Evolutionary conservation across 2,329 filamentous ascomycete species (phyloP).

Genomic region (Pseudogymnoascus sp.): DNA sequence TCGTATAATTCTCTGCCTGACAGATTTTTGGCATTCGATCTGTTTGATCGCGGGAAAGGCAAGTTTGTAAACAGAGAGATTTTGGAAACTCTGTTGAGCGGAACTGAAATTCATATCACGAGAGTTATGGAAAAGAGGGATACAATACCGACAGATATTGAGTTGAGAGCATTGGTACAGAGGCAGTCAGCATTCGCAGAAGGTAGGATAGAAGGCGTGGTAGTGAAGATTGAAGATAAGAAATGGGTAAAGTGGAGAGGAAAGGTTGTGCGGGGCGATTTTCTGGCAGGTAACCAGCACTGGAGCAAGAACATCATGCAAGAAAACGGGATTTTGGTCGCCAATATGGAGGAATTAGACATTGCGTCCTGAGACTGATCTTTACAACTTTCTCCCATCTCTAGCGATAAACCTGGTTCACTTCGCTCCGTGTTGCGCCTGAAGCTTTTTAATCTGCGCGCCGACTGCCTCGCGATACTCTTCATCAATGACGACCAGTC

Average conservation of each 20-base stretch:
- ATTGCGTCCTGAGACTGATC: neutral
- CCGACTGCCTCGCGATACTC: slow-evolving; percentile 26
- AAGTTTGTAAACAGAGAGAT: slow-evolving; percentile 7
- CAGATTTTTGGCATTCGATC: slow-evolving; percentile 19
- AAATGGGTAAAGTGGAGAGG: slow-evolving; percentile 15
- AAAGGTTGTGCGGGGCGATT: slow-evolving; percentile 19
- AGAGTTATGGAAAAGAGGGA: slow-evolving; percentile 1
- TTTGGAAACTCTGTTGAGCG: slow-evolving; percentile 2
- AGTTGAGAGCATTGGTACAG: slow-evolving; percentile 12
- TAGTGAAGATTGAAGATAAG: slow-evolving; percentile 17
- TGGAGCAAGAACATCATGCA: slow-evolving; percentile 18
- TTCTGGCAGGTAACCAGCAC: slow-evolving; percentile 18
- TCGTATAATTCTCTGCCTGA: slow-evolving; percentile 15
- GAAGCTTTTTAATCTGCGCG: neutral
- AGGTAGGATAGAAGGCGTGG: slow-evolving; percentile 17
- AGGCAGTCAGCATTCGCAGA: slow-evolving; percentile 14
- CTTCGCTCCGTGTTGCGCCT: slow-evolving; percentile 1
- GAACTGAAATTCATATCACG: neutral
- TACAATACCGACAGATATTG: neutral
- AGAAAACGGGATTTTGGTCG: neutral
- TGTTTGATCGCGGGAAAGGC: slow-evolving; percentile 16
- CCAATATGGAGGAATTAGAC: neutral
- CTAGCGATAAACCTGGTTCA: neutral
- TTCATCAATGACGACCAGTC: slow-evolving; percentile 31
- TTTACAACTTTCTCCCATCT: neutral